Evolutionary conservation across 805 yeast genomes (phyloP), one percentile per base, ranked within the genome.

Genomic region (Pichia nanzhaoensis): DNA sequence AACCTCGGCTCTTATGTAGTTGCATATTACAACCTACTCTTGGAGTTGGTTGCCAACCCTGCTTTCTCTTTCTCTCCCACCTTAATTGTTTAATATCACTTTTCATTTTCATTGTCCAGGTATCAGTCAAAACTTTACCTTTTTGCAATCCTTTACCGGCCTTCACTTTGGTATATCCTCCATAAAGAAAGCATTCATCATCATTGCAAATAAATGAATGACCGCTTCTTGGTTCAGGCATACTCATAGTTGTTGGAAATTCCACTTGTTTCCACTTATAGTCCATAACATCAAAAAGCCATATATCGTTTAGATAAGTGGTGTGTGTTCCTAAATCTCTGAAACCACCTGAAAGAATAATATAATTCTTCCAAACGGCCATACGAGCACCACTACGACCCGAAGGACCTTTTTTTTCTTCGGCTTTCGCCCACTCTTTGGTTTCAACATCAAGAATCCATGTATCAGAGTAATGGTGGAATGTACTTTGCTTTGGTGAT

Each of bases 11-110:
- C 55, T 86, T 84, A 64, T 91, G 98, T 52, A 73, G 73, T 9
- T 81, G 89, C 82, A 91, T 77, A 4, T 95, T 82, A 58, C 95
- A 84, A 0, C 99, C 98, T n/a, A 87, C 96, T 55, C 98, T 75
- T 13, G 97, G 85, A 1, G 91, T 78, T 4, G 97, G 97, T 49
- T 82, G 89, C 60, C 82, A 85, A 3, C 95, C 95, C 59, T 87
- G 91, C 54, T 86, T 88, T 50, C 86, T 77, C 53, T 95, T 77
- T 59, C 96, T 74, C 65, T 93, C 98, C 84, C 95, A 90, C 51
- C 95, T 69, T 5, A 85, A 72, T 3, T 74, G 83, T 48, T 77
- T 74, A 16, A 89, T 72, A 59, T 91, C 96, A 17, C 83, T 65
- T 60, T 86, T 87, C 95, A 91, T 87, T 56, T 84, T 86, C 53